These are phyloP conservation scores for Amborella trichopoda DNA, from an alignment of 164 flowering plant genomes.

Conservation along the genomic window DNA sequence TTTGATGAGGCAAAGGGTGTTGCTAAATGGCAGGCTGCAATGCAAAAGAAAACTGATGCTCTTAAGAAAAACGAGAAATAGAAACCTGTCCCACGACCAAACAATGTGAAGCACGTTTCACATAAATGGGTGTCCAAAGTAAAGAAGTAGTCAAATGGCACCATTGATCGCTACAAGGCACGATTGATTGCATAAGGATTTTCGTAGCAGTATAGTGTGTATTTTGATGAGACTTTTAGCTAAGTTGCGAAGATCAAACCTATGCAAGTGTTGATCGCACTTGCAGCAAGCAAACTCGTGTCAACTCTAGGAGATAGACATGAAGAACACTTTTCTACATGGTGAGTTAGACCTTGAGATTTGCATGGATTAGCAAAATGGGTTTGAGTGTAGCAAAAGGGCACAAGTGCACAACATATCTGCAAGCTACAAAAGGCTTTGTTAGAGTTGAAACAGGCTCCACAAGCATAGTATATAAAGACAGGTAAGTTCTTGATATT, in stretches of 20 bases:
- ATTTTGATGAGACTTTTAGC: background rate
- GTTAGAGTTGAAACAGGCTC: background rate
- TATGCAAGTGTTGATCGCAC: background rate
- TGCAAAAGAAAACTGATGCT: no score
- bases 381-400: background rate
- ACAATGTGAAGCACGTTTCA: no score
- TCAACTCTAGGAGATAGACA: background rate
- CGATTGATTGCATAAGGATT: background rate
- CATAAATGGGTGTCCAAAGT: no score
- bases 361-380: background rate
- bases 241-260: background rate
- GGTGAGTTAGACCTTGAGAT: background rate
- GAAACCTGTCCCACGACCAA: no score
- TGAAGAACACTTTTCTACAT: no score
- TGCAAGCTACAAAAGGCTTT: conserved; percentile 1
- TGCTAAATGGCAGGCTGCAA: no score
- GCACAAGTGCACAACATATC: background rate
- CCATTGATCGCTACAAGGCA: no score
- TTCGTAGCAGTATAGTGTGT: background rate
- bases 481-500: background rate
- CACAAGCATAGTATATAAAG: background rate
- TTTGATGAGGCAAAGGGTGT: no score
- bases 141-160: no score
- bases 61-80: no score
- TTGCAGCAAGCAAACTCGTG: background rate